Conservation (phyloP, 2,329 filamentous ascomycete genomes). For the Hypomyces rosellus region DNA sequence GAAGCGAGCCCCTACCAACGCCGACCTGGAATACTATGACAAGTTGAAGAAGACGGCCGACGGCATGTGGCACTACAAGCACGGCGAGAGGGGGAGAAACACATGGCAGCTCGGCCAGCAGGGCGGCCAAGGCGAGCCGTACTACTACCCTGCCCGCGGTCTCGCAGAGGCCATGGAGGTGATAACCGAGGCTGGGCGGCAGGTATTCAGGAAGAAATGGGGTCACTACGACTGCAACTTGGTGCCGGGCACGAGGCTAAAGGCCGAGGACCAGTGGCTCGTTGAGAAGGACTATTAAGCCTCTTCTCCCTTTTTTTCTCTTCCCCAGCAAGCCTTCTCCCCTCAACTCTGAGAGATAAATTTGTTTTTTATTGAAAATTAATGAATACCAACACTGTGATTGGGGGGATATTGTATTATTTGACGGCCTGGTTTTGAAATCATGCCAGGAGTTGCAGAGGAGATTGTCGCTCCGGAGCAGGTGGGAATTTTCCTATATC, state of each 20-base stretch:
- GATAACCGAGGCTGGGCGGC: slow-evolving; percentile 38
- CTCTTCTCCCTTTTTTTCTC: too few relatives aligned
- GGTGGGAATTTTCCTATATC: too few relatives aligned
- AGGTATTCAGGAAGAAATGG: slow-evolving; percentile 39
- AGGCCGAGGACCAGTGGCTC: slow-evolving; percentile 39
- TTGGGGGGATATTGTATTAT: too few relatives aligned
- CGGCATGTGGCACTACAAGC: slow-evolving; percentile 38
- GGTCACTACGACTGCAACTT: slow-evolving; percentile 39
- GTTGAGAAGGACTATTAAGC: slow-evolving; percentile 33
- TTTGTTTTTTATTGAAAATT: too few relatives aligned
- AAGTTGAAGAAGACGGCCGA: slow-evolving; percentile 19
- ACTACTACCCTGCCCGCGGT: slow-evolving; percentile 42
- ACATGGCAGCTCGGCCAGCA: slow-evolving; percentile 47
- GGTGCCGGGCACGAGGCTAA: slow-evolving; percentile 28
- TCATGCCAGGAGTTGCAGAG: too few relatives aligned
- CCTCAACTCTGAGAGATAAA: too few relatives aligned
- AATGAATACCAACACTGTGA: too few relatives aligned
- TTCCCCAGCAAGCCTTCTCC: too few relatives aligned
- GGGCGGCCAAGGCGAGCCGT: slow-evolving; percentile 47
- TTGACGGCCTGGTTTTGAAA: too few relatives aligned
- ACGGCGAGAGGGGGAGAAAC: slow-evolving; percentile 37
- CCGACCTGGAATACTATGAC: slow-evolving; percentile 13
- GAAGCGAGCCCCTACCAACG: background rate
- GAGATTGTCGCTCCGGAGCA: too few relatives aligned
- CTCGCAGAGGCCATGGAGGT: slow-evolving; percentile 38